Base-by-base conservation (phyloP, 2,329 filamentous ascomycete species). In the Waltergamsia citrina region DNA sequence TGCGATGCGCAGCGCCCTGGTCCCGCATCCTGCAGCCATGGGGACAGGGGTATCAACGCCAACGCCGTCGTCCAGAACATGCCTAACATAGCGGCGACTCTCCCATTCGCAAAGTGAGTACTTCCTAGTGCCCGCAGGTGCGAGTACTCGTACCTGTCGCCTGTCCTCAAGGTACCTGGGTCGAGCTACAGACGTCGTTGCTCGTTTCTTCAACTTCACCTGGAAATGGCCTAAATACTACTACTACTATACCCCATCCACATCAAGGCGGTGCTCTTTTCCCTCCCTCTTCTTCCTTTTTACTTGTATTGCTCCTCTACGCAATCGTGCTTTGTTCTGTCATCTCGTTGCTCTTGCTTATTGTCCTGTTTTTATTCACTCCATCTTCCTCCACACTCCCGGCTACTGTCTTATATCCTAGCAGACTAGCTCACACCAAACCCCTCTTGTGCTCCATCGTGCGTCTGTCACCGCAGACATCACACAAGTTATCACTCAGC, bases 401-500 rank as follows among this genome's bases (percentile, higher is more conserved):
- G 12, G 28, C 25, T 27, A n/a, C n/a, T 27, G n/a, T 15, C 9
- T 7, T 27, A 27, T 11, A 27, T 27, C 16, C 25, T n/a, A 27
- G n/a, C 9, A 27, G n/a, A n/a, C 25, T 20, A 7, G 25, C 6
- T 6, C 12, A n/a, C 25, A 15, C 16, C 12, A 14, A 27, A 27
- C 25, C 25, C 25, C 25, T n/a, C 12, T n/a, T 20, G 20, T 14
- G 11, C 12, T 6, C 29, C 31, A 11, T 18, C 18, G 20, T 29
- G 27, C 32, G 19, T 34, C 31, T 19, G 26, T 33, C 36, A 38
- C 36, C 21, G 16, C 26, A 23, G 25, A 29, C 14, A 27, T 34
- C 24, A 28, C 17, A 34, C 23, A 19, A 34, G 25, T 12, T 19
- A 36, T 36, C 23, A 20, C 33, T 10, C 20, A 28, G 20, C 31